phyloP scores from a whole-genome alignment of 306 rosid genomes.

The Vachellia collinsii region DNA sequence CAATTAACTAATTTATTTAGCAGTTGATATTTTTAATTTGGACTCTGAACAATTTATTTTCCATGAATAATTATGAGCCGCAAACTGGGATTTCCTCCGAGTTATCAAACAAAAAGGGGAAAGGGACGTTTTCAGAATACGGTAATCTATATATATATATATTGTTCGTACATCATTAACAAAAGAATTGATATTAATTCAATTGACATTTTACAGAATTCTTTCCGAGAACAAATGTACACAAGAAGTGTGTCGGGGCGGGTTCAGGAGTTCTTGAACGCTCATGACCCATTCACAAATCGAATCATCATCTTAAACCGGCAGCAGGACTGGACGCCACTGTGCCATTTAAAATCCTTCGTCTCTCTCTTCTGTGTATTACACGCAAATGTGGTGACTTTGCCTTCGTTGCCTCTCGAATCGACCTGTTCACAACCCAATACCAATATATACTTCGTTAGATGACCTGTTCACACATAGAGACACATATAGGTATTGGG shows the following conservation, averaged over 20 bases:
- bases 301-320: conserved; percentile 57
- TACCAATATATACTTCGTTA: background rate
- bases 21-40: too few relatives aligned
- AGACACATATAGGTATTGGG: too few relatives aligned
- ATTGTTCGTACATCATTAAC: background rate
- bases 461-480: too few relatives aligned
- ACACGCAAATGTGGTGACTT: conserved; percentile 82
- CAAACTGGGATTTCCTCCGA: too few relatives aligned
- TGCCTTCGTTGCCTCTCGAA: conserved; percentile 67
- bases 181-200: background rate
- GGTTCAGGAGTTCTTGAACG: conserved; percentile 71
- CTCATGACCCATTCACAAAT: background rate
- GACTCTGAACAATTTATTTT: too few relatives aligned
- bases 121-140: too few relatives aligned
- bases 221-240: background rate
- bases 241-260: conserved; percentile 19
- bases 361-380: conserved; percentile 62
- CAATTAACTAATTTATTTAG: too few relatives aligned
- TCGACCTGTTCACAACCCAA: conserved; percentile 47
- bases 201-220: background rate
- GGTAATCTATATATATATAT: too few relatives aligned
- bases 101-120: too few relatives aligned
- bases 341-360: conserved; percentile 46
- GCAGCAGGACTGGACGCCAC: conserved; percentile 77
- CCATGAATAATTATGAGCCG: too few relatives aligned